A percentile compares a stretch with the other conserved stretches of the same genome.
Evolutionary conservation across 805 yeast species (phyloP).

Genomic region (Saccharomyces kudriavzevii): DNA sequence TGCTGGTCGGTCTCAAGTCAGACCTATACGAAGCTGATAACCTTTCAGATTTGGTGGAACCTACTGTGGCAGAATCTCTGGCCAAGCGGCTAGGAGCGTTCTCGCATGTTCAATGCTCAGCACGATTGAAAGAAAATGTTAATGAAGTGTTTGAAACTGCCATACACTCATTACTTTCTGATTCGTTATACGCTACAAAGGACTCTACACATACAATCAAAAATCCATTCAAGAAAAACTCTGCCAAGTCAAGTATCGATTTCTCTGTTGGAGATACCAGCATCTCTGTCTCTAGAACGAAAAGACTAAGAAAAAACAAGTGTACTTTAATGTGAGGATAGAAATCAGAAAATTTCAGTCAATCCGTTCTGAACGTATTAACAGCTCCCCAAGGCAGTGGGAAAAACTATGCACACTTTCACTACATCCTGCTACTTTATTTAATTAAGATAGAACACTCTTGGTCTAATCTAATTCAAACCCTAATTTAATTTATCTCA

Average conservation of each 20-base stretch:
- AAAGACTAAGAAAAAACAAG: background rate
- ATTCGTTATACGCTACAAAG: slow-evolving; percentile 5
- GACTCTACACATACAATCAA: slow-evolving; percentile 6
- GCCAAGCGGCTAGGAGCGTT: slow-evolving; percentile 60
- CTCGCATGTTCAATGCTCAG: slow-evolving; percentile 72
- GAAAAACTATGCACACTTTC: background rate
- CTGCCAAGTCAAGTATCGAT: background rate
- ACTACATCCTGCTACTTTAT: background rate
- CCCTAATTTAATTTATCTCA: background rate
- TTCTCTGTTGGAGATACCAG: background rate
- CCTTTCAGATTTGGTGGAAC: slow-evolving; percentile 27
- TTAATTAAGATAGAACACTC: background rate
- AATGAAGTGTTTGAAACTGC: slow-evolving; percentile 61
- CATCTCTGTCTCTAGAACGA: background rate
- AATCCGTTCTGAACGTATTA: background rate
- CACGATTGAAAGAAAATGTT: slow-evolving; percentile 60
- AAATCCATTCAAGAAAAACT: slow-evolving; percentile 10
- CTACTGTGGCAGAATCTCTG: slow-evolving; percentile 42
- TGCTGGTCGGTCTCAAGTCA: slow-evolving; percentile 75
- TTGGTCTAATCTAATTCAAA: background rate
- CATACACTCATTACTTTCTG: slow-evolving; percentile 21
- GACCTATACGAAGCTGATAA: slow-evolving; percentile 39
- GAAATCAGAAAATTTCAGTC: too few species aligned
- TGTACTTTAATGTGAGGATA: background rate
- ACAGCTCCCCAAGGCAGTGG: background rate